Evolutionary conservation across 495 filamentous ascomycete genomes (phyloP).

Genomic region (Lindgomyces ingoldianus): DNA sequence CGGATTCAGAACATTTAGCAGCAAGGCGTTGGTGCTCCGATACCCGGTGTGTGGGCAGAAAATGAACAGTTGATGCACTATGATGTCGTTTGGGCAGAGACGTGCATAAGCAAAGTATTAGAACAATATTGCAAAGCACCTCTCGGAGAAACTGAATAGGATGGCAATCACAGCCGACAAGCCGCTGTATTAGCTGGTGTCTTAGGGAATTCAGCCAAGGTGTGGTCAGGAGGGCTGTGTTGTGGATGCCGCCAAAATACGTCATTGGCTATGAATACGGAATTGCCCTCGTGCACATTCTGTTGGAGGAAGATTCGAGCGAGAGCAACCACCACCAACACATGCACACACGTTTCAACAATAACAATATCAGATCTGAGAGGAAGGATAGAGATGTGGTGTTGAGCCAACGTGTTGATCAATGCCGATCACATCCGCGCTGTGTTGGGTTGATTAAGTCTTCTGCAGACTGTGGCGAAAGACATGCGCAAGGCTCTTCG

Average conservation of each 20-base stretch:
- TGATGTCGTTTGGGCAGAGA: slow-evolving; percentile 23
- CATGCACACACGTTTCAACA: no score
- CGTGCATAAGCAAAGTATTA: slow-evolving; percentile 2
- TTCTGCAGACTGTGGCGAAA: slow-evolving; percentile 11
- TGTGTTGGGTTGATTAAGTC: slow-evolving; percentile 12
- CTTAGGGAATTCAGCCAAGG: slow-evolving; percentile 3
- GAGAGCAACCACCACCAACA: no score
- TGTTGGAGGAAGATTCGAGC: not conserved
- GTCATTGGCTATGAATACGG: slow-evolving; percentile 22
- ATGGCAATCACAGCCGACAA: slow-evolving; percentile 8
- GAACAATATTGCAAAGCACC: slow-evolving; percentile 5
- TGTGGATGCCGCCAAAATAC: slow-evolving; percentile 17
- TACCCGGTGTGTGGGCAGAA: not conserved
- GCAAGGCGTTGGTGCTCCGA: not conserved
- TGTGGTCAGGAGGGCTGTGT: slow-evolving; percentile 6
- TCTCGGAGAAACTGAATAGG: not conserved
- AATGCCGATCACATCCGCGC: slow-evolving; percentile 8
- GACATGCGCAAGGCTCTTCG: slow-evolving; percentile 5
- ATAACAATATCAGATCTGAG: slow-evolving; percentile 8
- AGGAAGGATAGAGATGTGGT: not conserved
- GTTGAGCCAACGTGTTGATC: not conserved
- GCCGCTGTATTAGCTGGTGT: not conserved
- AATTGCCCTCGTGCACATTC: slow-evolving; percentile 4
- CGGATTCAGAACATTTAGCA: not conserved
- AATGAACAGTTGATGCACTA: slow-evolving; percentile 5